A percentile compares a stretch with the other conserved stretches of the same genome.
phyloP scores from a whole-genome alignment of 73 alveolate species.

The Paramecium tetraurelia region DNA sequence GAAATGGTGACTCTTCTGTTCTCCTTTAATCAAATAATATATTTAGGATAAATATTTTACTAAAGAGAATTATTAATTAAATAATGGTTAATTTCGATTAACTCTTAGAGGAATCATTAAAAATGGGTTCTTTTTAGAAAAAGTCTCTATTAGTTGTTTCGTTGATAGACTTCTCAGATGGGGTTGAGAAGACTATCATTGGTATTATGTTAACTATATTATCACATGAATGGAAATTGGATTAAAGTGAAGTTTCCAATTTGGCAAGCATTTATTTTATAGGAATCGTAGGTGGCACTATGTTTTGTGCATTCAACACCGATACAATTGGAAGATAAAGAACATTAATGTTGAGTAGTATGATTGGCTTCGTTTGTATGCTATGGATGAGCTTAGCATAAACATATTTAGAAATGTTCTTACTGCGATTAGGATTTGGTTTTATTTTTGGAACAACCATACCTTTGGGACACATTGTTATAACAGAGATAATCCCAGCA shows the following conservation, averaged over 20 bases:
- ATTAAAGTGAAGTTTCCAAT: neutral
- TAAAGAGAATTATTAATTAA: neutral
- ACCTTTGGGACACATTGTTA: constrained; percentile 30
- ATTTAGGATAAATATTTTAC: neutral
- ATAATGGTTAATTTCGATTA: neutral
- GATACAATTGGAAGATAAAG: constrained; percentile 3
- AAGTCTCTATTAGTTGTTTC: neutral
- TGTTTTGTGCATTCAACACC: constrained; percentile 21
- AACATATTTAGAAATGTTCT: neutral
- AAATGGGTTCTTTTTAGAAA: constrained; percentile 24
- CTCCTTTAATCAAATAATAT: neutral
- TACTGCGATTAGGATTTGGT: neutral
- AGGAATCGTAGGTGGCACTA: constrained; percentile 13
- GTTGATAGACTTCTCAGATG: constrained; percentile 34
- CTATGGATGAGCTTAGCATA: constrained; percentile 34
- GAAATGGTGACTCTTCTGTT: neutral
- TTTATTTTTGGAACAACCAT: constrained; percentile 42
- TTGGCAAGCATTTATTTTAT: constrained; percentile 7
- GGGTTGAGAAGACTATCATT: neutral
- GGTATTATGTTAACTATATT: neutral
- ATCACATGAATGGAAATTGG: constrained; percentile 28
- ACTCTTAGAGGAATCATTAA: neutral
- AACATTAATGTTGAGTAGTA: neutral
- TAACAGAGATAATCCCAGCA: constrained; percentile 37
- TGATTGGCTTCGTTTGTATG: neutral